Evolutionary conservation across 2,329 filamentous ascomycete species (phyloP).

Genomic region (Alternaria solani): DNA sequence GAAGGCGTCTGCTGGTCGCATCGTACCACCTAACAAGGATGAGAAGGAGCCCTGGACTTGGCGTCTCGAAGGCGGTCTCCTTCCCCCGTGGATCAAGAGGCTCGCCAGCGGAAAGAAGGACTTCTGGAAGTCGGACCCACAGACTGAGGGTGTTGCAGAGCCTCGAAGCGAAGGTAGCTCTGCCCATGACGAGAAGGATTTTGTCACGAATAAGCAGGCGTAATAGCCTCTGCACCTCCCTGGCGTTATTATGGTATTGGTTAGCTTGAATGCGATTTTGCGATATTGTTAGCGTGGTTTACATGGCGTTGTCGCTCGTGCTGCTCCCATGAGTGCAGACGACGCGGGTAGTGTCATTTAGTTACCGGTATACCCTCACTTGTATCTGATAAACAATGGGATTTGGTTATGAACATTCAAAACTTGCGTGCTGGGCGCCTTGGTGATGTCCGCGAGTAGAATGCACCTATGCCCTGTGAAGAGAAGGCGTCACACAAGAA

Average conservation of each 20-base stretch:
- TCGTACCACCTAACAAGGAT: constrained; percentile 77
- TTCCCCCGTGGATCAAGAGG: constrained; percentile 77
- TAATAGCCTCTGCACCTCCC: constrained; percentile 24
- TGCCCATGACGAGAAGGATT: constrained; percentile 35
- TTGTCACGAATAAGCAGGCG: constrained; percentile 32
- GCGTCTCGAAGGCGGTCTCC: constrained; percentile 74
- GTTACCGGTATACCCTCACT: constrained; percentile 21
- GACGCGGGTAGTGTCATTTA: not conserved
- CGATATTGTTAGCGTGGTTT: not conserved
- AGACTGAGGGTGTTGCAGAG: constrained; percentile 37
- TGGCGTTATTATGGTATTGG: not conserved
- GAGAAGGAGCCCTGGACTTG: constrained; percentile 84
- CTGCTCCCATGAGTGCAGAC: not conserved
- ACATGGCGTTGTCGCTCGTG: not conserved
- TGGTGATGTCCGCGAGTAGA: not conserved
- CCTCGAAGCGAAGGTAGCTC: constrained; percentile 39
- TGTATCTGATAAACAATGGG: constrained; percentile 2
- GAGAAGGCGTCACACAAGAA: not conserved
- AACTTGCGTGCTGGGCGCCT: not conserved
- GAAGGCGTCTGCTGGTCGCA: constrained; percentile 70
- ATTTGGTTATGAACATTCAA: not conserved
- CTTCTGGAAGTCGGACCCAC: constrained; percentile 66
- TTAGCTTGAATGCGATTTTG: not conserved
- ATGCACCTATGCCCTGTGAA: fast-evolving
- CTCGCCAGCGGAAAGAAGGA: constrained; percentile 72